These are phyloP conservation scores for Ajuga chamaepitys DNA, from an alignment of 257 asterid genomes.

Conservation along the genomic window DNA sequence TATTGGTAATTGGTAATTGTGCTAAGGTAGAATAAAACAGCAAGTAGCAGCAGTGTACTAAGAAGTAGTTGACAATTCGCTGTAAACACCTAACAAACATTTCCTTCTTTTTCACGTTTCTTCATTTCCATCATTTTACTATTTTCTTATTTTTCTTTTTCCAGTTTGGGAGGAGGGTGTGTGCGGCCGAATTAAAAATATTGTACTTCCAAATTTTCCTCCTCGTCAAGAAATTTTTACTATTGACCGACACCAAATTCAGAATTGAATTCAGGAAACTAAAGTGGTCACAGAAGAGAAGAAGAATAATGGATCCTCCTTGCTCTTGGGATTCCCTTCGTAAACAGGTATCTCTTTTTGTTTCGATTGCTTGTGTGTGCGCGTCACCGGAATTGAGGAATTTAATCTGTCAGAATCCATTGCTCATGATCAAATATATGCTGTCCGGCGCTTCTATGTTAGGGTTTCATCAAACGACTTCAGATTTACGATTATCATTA, in stretches of 20 bases:
- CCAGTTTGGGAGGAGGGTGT: no score
- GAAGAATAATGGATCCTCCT: slow-evolving; percentile 56
- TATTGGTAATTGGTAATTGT: no score
- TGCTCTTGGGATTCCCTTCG: slow-evolving; percentile 93
- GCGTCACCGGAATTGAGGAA: neutral
- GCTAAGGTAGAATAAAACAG: no score
- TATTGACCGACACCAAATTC: neutral
- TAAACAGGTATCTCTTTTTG: slow-evolving; percentile 50
- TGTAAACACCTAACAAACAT: slow-evolving; percentile 4
- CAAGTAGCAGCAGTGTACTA: neutral
- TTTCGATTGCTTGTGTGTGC: slow-evolving; percentile 2
- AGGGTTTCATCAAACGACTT: slow-evolving; percentile 13
- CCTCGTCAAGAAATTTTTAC: neutral
- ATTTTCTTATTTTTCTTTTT: neutral
- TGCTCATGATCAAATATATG: neutral
- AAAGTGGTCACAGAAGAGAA: neutral
- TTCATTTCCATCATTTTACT: neutral
- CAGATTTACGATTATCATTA: slow-evolving; percentile 4
- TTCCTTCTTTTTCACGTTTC: slow-evolving; percentile 26
- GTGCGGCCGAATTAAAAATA: no score
- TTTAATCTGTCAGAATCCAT: neutral
- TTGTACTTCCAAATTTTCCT: neutral
- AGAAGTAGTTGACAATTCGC: slow-evolving; percentile 23
- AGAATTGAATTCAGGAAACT: neutral
- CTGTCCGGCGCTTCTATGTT: neutral